Base-by-base conservation (phyloP, 2,329 filamentous ascomycete genomes). In the Endothia cerciana region DNA sequence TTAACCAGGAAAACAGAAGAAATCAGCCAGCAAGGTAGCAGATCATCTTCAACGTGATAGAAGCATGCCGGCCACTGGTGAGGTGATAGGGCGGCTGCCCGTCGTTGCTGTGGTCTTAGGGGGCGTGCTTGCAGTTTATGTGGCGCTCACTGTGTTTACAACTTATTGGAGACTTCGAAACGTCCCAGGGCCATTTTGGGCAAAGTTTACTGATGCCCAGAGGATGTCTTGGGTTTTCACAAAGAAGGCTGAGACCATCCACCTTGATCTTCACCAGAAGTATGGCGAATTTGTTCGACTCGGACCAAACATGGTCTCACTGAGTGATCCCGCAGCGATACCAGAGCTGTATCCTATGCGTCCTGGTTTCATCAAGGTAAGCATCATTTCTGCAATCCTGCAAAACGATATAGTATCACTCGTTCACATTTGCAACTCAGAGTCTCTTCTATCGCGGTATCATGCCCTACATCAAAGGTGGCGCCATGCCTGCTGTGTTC, bases 271-370 rank as follows among this genome's bases (percentile, higher is more conserved):
- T 2, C 82, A 83, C 72, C 69, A 72, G 19, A 77, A 76, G 68
- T 82, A 83, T 69, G 81, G 81, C 4, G 79, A 80, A 11, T 70
- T 85, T 6, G 80, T 85, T 60, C 79, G 82, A 25, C 80, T 83
- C 55, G 79, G 77, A 1, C 82, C 82, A 8, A 74, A 82, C 70
- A 81, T 83, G 71, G 75, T 84, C 4, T 82, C 81, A 0, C 72
- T 84, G 40, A 71, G 79, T 0, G 81, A 79, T 1, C 81, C 82
- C 4, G 65, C 65, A 4, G 63, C 60, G 1, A 70, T 73, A 17
- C 60, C 69, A 3, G 67, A 62, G 8, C 40, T 73, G 2, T 73
- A 73, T 58, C 67, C 68, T n/a, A 67, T 66, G 22, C 55, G 72
- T 11, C 51, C 55, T 19, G 71, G 71, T 8, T 72, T 73, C 28